Evolutionary conservation across 148 eudicot genomes (phyloP).

Genomic region (Spergularia bocconei): DNA sequence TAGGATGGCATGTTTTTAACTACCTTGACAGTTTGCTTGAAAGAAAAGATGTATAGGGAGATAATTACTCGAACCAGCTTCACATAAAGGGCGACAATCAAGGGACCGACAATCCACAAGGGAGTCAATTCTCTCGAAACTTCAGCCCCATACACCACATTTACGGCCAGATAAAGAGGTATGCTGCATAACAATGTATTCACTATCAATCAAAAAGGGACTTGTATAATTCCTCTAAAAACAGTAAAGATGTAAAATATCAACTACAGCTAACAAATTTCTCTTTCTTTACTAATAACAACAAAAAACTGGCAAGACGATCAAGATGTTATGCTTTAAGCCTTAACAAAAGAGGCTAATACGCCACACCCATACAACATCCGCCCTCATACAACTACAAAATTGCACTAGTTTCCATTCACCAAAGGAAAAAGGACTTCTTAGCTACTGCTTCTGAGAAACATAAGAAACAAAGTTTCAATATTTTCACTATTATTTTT

Average conservation of each 20-base stretch:
- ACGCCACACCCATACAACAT: neutral
- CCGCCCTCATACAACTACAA: neutral
- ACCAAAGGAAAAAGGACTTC: no score
- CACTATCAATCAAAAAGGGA: neutral
- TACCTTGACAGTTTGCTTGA: constrained; percentile 59
- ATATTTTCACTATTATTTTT: no score
- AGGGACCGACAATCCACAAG: constrained; percentile 78
- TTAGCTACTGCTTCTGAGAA: no score
- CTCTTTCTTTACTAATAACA: neutral
- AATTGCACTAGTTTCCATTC: no score
- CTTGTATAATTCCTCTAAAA: neutral
- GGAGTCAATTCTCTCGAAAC: constrained; percentile 85
- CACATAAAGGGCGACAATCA: constrained; percentile 54
- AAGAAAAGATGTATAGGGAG: constrained; percentile 54
- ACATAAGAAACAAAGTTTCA: no score
- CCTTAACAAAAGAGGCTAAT: neutral
- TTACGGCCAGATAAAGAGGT: constrained; percentile 64
- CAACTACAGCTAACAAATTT: neutral
- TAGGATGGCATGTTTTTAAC: constrained; percentile 51
- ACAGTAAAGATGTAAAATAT: neutral
- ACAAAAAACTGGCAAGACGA: neutral
- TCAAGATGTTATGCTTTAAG: neutral
- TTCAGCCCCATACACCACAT: constrained; percentile 63
- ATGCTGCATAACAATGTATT: constrained; percentile 49
- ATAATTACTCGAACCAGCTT: constrained; percentile 47